These are phyloP conservation scores for Calonectria hongkongensis DNA, from an alignment of 2,329 filamentous ascomycete genomes.

Conservation along the genomic window DNA sequence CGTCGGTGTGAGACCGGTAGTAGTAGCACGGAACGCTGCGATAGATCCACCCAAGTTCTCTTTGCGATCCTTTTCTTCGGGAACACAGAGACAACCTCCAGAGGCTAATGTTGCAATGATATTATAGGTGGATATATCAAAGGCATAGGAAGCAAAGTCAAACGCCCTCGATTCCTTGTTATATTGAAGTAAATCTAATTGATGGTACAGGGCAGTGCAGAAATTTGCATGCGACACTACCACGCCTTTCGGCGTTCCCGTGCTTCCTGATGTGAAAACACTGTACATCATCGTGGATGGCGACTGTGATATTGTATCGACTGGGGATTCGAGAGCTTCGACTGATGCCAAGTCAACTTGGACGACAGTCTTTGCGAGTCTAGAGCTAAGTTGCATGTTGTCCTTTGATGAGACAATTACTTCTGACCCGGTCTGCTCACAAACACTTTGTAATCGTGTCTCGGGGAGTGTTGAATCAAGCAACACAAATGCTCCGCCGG, in stretches of 20 bases:
- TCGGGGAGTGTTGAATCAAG: slow-evolving; percentile 40
- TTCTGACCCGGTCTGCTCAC: slow-evolving; percentile 1
- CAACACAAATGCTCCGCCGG: slow-evolving; percentile 45
- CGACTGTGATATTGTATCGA: background rate
- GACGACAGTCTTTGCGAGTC: background rate
- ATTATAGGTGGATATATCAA: slow-evolving; percentile 28
- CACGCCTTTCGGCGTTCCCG: slow-evolving; percentile 21
- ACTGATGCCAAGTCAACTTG: background rate
- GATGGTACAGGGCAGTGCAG: background rate
- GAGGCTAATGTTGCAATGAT: slow-evolving; percentile 8
- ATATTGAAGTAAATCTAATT: background rate
- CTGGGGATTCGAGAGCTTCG: background rate
- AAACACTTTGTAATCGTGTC: slow-evolving; percentile 20
- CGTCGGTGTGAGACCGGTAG: slow-evolving; percentile 36
- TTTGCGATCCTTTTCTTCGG: slow-evolving; percentile 16
- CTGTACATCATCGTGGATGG: slow-evolving; percentile 11
- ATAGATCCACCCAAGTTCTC: background rate
- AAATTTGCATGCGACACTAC: slow-evolving; percentile 21
- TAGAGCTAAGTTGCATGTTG: background rate
- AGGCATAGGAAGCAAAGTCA: slow-evolving; percentile 32
- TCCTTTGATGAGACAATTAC: background rate
- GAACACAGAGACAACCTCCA: slow-evolving; percentile 33
- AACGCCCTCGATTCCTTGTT: slow-evolving; percentile 1
- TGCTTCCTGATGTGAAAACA: slow-evolving; percentile 32
- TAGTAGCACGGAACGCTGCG: background rate